Conservation (phyloP, 352 stramenopile species). For the Globisporangium okanoganense region DNA sequence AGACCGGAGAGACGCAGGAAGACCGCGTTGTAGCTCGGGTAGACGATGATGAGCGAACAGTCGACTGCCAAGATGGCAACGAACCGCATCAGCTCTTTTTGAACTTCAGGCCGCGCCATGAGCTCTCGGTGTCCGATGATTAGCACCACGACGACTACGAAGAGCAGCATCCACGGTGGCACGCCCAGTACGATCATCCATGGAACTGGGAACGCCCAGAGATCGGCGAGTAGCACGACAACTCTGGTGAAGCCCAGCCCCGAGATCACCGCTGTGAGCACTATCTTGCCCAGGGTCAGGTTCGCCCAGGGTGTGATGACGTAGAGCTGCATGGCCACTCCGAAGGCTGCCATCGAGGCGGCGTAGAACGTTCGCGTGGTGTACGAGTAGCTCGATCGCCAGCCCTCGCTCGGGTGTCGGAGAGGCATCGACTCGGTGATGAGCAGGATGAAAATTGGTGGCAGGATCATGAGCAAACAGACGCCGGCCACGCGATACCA, state of each 20-base stretch:
- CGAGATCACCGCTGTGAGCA: neutral
- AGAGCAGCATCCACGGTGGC: neutral
- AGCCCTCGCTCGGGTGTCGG: neutral
- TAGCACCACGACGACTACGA: neutral
- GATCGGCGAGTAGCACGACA: neutral
- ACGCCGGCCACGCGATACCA: neutral
- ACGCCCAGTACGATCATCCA: neutral
- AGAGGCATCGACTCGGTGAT: neutral
- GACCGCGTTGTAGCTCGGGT: constrained; percentile 3
- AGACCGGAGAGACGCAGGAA: neutral
- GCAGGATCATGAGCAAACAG: neutral
- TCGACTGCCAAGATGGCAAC: neutral
- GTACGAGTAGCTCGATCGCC: neutral
- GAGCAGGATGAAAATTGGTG: neutral
- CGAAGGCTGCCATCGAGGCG: neutral
- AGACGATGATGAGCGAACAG: neutral
- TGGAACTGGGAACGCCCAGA: neutral
- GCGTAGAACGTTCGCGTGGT: neutral
- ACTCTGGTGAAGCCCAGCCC: neutral
- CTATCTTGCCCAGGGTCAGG: neutral
- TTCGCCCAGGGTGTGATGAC: neutral
- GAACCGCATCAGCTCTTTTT: neutral
- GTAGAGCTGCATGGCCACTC: neutral
- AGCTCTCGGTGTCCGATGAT: neutral
- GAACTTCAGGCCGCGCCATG: neutral